Percentiles rank a stretch among this genome's conserved stretches.
Evolutionary conservation across 768 basidiomycete species (phyloP).

Genomic region (Auricularia cornea): DNA sequence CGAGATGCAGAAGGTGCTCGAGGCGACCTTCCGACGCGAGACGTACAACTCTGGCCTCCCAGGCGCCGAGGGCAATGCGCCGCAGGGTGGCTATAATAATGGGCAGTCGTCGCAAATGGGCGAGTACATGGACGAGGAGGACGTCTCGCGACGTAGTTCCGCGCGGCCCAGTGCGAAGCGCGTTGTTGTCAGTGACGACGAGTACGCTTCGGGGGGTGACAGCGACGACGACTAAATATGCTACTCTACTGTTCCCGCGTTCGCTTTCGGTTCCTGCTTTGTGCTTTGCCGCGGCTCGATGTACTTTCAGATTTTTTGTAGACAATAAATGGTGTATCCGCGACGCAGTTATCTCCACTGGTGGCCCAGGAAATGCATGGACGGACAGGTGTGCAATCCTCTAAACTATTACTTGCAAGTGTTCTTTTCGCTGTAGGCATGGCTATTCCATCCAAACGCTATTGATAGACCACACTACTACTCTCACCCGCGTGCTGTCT

Average conservation of each 20-base stretch:
- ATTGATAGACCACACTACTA: no score
- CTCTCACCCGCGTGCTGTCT: no score
- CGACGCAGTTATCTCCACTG: no score
- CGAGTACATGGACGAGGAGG: not conserved
- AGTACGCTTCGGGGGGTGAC: not conserved
- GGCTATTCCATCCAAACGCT: no score
- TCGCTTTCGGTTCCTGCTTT: not conserved
- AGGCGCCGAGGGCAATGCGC: slow-evolving; percentile 41
- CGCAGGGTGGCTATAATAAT: not conserved
- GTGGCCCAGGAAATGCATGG: no score
- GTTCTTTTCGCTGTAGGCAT: no score
- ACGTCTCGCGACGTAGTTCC: not conserved
- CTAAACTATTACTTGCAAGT: no score
- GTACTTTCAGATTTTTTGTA: no score
- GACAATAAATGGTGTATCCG: no score
- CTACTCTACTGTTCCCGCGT: not conserved
- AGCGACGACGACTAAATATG: not conserved
- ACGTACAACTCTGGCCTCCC: slow-evolving; percentile 66
- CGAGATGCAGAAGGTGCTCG: slow-evolving; percentile 87
- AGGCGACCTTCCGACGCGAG: slow-evolving; percentile 54
- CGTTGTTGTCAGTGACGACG: not conserved
- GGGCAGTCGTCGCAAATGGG: not conserved
- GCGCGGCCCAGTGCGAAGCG: not conserved
- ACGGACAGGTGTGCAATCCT: no score
- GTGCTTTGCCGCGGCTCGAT: not conserved